Evolutionary conservation across 2,329 filamentous ascomycete genomes (phyloP).

Genomic region (Aureobasidium sp.): DNA sequence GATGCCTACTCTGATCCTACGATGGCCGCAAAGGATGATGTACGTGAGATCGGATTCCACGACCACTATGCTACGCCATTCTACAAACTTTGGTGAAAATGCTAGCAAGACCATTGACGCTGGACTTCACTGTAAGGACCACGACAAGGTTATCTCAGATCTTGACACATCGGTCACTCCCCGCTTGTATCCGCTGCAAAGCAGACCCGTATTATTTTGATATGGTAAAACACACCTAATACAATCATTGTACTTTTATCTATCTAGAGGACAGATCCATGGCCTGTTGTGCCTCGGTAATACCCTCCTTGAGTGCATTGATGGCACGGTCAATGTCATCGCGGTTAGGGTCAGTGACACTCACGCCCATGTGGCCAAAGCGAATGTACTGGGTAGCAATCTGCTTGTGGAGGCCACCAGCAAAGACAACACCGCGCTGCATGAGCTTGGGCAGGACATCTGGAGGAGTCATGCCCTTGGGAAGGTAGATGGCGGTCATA

Average conservation of each 20-base stretch:
- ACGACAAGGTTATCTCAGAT: no score
- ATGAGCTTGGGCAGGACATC: slow-evolving; percentile 78
- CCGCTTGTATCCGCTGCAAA: no score
- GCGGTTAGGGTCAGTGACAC: slow-evolving; percentile 70
- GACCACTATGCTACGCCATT: no score
- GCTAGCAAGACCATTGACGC: no score
- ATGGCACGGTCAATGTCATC: slow-evolving; percentile 80
- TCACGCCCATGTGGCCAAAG: slow-evolving; percentile 97
- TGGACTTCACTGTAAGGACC: no score
- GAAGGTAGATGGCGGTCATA: slow-evolving; percentile 97
- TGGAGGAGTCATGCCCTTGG: slow-evolving; percentile 69
- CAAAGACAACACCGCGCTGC: slow-evolving; percentile 86
- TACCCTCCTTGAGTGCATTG: slow-evolving; percentile 62
- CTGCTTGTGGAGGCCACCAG: slow-evolving; percentile 91
- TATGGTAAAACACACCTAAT: background rate
- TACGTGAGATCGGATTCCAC: no score
- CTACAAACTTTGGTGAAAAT: no score
- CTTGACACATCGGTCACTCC: no score
- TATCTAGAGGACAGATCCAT: background rate
- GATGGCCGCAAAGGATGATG: no score
- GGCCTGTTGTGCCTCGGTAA: slow-evolving; percentile 51
- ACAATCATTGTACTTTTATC: background rate
- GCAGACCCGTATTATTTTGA: no score
- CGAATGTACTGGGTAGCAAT: slow-evolving; percentile 90
- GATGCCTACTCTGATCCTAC: no score